Evolutionary conservation across 2,329 filamentous ascomycete species (phyloP), one percentile per base, ranked within the genome.

Genomic region (Daldinia eschscholtzii): DNA sequence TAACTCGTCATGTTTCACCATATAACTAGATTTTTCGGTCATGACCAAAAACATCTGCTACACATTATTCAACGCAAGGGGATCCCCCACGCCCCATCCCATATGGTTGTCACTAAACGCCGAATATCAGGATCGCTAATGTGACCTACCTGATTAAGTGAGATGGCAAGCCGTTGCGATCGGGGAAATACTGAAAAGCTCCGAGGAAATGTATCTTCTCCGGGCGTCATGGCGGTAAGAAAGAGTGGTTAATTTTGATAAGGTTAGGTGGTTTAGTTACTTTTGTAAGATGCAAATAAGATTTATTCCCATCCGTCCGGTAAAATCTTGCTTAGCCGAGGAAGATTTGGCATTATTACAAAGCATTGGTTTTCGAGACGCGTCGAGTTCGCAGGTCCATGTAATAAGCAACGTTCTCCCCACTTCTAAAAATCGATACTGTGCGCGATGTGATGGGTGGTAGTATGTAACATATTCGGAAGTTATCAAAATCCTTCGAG

Each of bases 81-180:
- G 57, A 28, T 15, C 46, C 52, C 5, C 6, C 6, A 23, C 20
- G 20, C 2, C 58, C 46, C 46, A 33, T 46, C 46, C 37, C 50
- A 55, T 55, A 13, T 23, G 39, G n/a, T 50, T 58, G 39, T 46
- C 30, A 42, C 63, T 61, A 18, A 35, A 41, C 23, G 13, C 59
- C 7, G 37, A 62, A 60, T 53, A 46, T 60, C 50, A 64, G 61
- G 60, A 20, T 23, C 48, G 15, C n/a, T 48, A 56, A 62, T 69
- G 69, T 48, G 28, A 71, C 69, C 66, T 71, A 69, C 69, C 66
- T 20, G 33, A 71, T 71, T 69, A 37, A 61, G 65, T 42, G 41
- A 7, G n/a, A 33, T 53, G 26, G 23, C 28, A 44, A 52, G 59
- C 12, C 23, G 44, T 65, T 44, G 26, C 55, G 63, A 23, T 59